Evolutionary conservation across 768 basidiomycete genomes (phyloP).

Genomic region (Crepidotus variabilis): DNA sequence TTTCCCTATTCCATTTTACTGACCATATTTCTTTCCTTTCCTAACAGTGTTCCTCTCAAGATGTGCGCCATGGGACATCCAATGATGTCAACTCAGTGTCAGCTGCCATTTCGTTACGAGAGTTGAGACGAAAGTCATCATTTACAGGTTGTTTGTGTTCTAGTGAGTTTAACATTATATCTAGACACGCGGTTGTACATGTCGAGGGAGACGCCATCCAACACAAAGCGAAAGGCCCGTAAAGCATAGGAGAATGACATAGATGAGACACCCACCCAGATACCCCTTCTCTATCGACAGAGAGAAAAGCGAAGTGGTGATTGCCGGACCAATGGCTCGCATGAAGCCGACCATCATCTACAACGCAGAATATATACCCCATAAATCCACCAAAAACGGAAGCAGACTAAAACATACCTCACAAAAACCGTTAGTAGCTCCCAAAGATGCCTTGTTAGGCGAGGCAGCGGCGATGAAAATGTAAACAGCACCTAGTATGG

Average conservation of each 20-base stretch:
- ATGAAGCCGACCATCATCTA: constrained; percentile 35
- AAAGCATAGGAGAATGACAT: constrained; percentile 34
- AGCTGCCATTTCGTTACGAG: no score
- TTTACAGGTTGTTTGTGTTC: no score
- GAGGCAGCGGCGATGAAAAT: constrained; percentile 66
- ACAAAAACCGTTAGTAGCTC: constrained; percentile 66
- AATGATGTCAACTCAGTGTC: no score
- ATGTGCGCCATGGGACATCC: no score
- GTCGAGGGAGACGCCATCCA: constrained; percentile 30
- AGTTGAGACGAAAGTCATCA: no score
- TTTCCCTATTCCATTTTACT: no score
- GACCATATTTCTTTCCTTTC: no score
- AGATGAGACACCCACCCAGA: constrained; percentile 56
- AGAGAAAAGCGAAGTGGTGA: constrained; percentile 64
- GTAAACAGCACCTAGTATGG: constrained; percentile 55
- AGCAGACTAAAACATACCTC: constrained; percentile 28
- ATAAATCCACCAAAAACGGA: constrained; percentile 5
- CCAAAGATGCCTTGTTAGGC: constrained; percentile 63
- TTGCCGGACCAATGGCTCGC: constrained; percentile 52
- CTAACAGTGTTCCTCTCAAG: no score
- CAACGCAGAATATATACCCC: neutral
- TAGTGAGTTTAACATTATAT: no score
- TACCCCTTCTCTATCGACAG: constrained; percentile 52
- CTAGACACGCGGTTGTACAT: neutral
- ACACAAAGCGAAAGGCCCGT: constrained; percentile 26